phyloP scores from a whole-genome alignment of 352 stramenopile species.

The Globisporangium yorkense region DNA sequence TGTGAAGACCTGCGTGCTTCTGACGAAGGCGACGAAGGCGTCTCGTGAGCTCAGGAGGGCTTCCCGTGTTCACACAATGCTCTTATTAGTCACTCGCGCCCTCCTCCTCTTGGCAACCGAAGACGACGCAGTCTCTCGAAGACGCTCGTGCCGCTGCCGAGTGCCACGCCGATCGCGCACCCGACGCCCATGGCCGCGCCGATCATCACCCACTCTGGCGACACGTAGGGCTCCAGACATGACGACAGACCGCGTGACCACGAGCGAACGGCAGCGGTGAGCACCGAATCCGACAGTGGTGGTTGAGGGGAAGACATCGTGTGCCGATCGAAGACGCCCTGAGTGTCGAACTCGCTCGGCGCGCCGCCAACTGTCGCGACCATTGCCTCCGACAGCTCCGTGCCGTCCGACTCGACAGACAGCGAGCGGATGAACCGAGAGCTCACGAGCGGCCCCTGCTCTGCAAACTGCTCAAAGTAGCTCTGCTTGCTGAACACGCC shows the following conservation, averaged over 20 bases:
- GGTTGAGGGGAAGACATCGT: not conserved
- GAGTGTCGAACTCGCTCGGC: not conserved
- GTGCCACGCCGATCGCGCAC: conserved; percentile 26
- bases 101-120: not conserved
- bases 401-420: conserved; percentile 13
- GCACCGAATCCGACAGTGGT: not conserved
- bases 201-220: conserved; percentile 20
- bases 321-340: not conserved
- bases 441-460: conserved; percentile 16
- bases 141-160: conserved; percentile 1
- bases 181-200: conserved; percentile 22
- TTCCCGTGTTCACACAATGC: not conserved
- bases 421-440: conserved; percentile 19
- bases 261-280: not conserved
- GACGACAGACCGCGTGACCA: not conserved
- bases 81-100: too few relatives aligned
- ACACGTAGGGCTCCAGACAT: conserved; percentile 4
- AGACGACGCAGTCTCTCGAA: conserved; percentile 5
- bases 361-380: not conserved
- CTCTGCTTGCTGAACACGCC: conserved; percentile 7
- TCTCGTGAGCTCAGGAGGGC: too few relatives aligned
- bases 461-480: conserved; percentile 16
- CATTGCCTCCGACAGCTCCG: conserved; percentile 9
- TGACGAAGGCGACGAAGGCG: too few relatives aligned
- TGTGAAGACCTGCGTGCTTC: too few relatives aligned